phyloP scores from a whole-genome alignment of 2,329 filamentous ascomycete species.

The Botrytis tulipae region DNA sequence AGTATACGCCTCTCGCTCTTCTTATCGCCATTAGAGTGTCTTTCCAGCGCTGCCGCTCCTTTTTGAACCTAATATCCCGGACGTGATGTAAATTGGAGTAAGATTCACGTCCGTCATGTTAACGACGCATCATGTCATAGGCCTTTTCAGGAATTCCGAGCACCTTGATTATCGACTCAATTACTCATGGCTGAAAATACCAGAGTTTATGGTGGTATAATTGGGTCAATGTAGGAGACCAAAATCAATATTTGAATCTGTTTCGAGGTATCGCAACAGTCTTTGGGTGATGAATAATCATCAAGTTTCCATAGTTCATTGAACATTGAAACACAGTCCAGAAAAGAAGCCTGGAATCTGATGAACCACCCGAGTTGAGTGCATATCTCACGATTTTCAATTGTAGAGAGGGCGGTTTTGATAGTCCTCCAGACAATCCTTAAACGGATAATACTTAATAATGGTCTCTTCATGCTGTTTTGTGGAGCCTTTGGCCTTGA shows the following conservation, averaged over 20 bases:
- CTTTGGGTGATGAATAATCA: background rate
- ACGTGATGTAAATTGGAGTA: background rate
- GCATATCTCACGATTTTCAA: background rate
- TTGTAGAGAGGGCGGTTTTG: background rate
- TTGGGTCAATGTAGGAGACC: background rate
- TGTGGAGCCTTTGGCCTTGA: background rate
- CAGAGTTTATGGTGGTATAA: background rate
- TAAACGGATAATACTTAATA: constrained; percentile 9
- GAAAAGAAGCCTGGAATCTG: background rate
- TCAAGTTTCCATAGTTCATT: background rate
- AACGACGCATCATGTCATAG: background rate
- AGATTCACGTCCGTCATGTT: background rate
- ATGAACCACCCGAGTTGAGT: background rate
- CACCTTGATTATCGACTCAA: background rate
- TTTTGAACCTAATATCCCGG: no score
- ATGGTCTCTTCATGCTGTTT: background rate
- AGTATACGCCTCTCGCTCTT: background rate
- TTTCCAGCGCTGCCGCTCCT: background rate
- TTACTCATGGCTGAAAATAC: background rate
- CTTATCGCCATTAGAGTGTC: background rate
- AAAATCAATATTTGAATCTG: background rate
- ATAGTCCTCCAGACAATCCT: background rate
- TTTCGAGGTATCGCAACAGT: background rate
- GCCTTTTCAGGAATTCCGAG: background rate
- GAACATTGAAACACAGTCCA: background rate